phyloP scores from a whole-genome alignment of 306 rosid genomes.

The Morella rubra region DNA sequence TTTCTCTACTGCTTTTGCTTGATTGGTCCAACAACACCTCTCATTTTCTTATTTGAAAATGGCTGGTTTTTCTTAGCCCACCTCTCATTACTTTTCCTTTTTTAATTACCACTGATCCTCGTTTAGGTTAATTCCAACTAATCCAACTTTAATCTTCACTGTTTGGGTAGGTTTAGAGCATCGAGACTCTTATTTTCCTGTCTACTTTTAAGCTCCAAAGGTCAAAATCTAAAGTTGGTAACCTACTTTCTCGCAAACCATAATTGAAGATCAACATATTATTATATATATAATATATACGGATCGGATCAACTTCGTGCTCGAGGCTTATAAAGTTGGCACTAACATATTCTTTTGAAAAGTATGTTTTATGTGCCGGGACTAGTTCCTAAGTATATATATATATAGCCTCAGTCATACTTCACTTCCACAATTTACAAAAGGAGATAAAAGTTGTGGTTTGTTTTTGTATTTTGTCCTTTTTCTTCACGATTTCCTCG shows the following conservation, averaged over 20 bases:
- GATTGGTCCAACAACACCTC: background rate
- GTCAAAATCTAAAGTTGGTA: conserved; percentile 21
- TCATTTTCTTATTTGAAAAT: background rate
- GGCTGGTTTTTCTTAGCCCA: background rate
- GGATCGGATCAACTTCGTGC: background rate
- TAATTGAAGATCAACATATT: background rate
- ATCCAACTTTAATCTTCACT: too few species aligned
- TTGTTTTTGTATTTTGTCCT: background rate
- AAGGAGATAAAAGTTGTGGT: background rate
- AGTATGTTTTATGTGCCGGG: background rate
- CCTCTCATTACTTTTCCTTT: conserved; percentile 12
- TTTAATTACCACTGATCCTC: background rate
- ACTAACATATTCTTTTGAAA: background rate
- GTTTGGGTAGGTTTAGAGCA: too few species aligned
- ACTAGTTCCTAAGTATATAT: background rate
- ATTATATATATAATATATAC: too few species aligned
- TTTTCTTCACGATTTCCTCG: background rate
- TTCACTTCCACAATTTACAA: background rate
- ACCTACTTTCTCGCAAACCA: conserved; percentile 27
- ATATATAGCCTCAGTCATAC: too few species aligned
- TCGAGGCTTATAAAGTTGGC: background rate
- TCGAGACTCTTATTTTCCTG: background rate
- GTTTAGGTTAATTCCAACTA: too few species aligned
- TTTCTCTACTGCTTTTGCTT: background rate
- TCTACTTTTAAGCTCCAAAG: conserved; percentile 4